Evolutionary conservation across 2,329 filamentous ascomycete genomes (phyloP), one percentile per base, ranked within the genome.

Genomic region (Fusarium sp.): DNA sequence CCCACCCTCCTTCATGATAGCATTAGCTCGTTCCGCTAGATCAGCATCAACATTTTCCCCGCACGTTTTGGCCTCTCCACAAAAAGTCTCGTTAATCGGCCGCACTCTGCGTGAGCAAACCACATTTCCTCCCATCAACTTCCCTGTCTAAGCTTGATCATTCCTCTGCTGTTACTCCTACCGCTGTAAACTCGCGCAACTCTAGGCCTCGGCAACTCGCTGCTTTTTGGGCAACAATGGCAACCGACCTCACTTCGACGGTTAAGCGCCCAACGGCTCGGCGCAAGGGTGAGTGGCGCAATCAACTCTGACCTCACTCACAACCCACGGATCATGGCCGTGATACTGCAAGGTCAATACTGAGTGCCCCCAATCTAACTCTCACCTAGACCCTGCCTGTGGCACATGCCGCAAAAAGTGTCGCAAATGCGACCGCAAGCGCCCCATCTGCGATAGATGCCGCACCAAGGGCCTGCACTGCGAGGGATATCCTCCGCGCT

Each of bases 351-450:
- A 22, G 22, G 11, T 27, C 7, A 42, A 42, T 22, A 13, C 11
- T 14, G 2, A 45, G 11, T 18, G 8, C 22, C n/a, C 6, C 22
- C 45, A 50, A 27, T 50, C 45, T 50, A 50, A 71, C 50, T 6
- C 3, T 18, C 9, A 29, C 36, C 6, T 1, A 81, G 79, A 81
- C 38, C 79, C 79, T 22, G 79, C 79, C 0, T 81, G 79, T 35
- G 79, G 79, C 2, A 81, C 79, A 4, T 81, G 79, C 47, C 78
- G 79, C 42, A 81, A 77, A 31, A 81, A 81, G 63, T 81, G 79
- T 42, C 79, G 79, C n/a, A 81, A 80, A 65, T 81, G 79, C 57
- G 79, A 81, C 38, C 74, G 79, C 8, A 74, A 75, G 31, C 76
- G 79, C 2, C 79, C 79, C 5, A 61, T 77, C 11, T 81, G 79